Percentiles rank a stretch among this genome's conserved stretches.
These are phyloP conservation scores for Mycena rebaudengoi DNA, from an alignment of 768 basidiomycete species.

Conservation along the genomic window DNA sequence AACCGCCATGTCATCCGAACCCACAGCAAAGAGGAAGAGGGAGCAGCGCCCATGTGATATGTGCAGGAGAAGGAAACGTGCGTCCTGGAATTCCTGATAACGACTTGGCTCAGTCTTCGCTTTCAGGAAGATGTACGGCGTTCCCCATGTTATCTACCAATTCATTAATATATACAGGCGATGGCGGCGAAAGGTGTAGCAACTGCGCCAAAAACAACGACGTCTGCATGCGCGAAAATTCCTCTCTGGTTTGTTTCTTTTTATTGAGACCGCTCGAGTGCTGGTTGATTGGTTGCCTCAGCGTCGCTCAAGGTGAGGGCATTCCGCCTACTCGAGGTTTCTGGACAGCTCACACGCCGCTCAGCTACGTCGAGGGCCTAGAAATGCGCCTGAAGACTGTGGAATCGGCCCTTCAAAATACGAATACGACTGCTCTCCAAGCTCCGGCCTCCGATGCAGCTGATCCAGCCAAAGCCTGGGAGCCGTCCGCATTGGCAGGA, in stretches of 20 bases:
- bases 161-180: conserved; percentile 37
- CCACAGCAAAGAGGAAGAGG: conserved; percentile 50
- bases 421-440: background rate
- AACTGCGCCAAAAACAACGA: conserved; percentile 54
- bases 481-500: background rate
- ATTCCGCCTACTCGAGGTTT: background rate
- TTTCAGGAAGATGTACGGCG: background rate
- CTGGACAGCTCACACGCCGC: background rate
- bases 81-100: no score
- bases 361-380: conserved; percentile 9
- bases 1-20: conserved; percentile 49
- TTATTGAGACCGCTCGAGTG: no score
- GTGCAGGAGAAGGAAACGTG: conserved; percentile 71
- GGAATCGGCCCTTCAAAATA: conserved; percentile 3
- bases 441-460: background rate
- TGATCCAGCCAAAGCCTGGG: background rate
- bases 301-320: background rate
- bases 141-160: background rate
- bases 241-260: no score
- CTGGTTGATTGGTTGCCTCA: conserved; percentile 51
- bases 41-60: conserved; percentile 70
- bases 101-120: conserved; percentile 22
- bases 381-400: conserved; percentile 18
- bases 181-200: conserved; percentile 57
- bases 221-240: conserved; percentile 49